These are phyloP conservation scores for Sorghum bicolor DNA, from an alignment of 176 grass and related monocot species.

Conservation along the genomic window DNA sequence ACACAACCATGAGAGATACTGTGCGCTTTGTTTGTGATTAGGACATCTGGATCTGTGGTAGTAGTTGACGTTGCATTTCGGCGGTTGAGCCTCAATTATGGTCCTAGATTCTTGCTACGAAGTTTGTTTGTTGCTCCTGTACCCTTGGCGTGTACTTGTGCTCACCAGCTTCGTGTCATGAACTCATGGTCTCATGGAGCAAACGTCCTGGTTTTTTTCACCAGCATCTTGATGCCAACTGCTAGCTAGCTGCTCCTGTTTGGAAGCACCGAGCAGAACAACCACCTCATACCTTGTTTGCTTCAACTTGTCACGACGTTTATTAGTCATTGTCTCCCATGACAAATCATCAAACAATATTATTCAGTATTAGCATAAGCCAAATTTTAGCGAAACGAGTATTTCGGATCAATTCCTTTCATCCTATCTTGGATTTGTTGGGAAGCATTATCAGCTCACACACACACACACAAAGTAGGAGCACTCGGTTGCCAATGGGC, in stretches of 20 bases:
- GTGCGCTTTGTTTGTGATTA: neutral
- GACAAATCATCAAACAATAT: too few species aligned
- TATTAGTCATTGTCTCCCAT: too few species aligned
- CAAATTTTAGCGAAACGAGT: too few species aligned
- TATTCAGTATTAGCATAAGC: too few species aligned
- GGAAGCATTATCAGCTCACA: too few species aligned
- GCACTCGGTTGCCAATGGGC: too few species aligned
- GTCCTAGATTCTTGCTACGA: conserved; percentile 37
- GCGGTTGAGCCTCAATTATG: conserved; percentile 12
- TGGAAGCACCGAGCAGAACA: neutral
- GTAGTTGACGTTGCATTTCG: neutral
- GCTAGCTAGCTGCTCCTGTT: neutral
- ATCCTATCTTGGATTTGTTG: too few species aligned
- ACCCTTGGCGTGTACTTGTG: neutral
- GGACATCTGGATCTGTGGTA: neutral
- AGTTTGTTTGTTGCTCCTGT: neutral
- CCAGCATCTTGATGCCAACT: neutral
- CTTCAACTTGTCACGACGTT: too few species aligned
- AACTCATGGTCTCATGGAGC: too few species aligned
- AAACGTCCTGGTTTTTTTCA: neutral
- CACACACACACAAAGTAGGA: too few species aligned
- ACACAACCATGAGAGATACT: neutral
- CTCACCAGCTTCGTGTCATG: neutral
- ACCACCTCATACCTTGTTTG: too few species aligned
- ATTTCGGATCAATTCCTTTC: too few species aligned